Base-by-base conservation (phyloP, 495 filamentous ascomycete genomes). In the Chaetomidium leptoderma region DNA sequence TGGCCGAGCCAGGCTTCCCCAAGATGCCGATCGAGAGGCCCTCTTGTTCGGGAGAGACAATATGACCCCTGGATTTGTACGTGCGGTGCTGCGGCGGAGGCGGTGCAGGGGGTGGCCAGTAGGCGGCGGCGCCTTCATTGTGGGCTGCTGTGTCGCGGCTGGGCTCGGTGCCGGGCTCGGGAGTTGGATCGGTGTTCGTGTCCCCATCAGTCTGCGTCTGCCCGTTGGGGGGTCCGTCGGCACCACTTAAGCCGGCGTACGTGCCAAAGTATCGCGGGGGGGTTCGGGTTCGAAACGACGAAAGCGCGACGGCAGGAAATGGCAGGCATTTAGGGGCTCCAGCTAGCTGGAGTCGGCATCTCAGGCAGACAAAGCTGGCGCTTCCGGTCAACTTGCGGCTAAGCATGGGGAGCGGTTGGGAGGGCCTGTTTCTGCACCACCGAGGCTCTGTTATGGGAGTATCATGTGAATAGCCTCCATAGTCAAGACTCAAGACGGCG, bases 281-380 rank as follows among this genome's bases (percentile, higher is more conserved):
- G 29, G 26, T 40, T 26, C 44, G 17, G 29, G 26, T 40, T 26
- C 44, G 33, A 29, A 44, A 53, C 30, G 44, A 8, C 42, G 54
- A 27, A 23, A 33, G 16, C 10, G 54, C 42, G 35, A 49, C 0
- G 14, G 40, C 9, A 16, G 55, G 57, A 33, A 59, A 48, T 36
- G 48, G 27, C 51, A 58, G 53, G 53, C 27, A 39, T 62, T 42
- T 58, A 48, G 56, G 55, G 49, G 57, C 65, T 43, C 59, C 56
- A 27, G 62, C 52, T 58, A 75, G 65, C 63, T 65, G 71, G 44
- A 73, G 56, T 37, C 68, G 77, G 65, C 79, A 82, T 70, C 72
- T 63, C 42, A 79, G 63, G 71, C 79, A 82, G 66, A 81, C 70
- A 55, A 74, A 72, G 65, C 72, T 58, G 54, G 68, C 53, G 62